phyloP scores from a whole-genome alignment of 2,329 filamentous ascomycete genomes.

The Laburnicola sp. region DNA sequence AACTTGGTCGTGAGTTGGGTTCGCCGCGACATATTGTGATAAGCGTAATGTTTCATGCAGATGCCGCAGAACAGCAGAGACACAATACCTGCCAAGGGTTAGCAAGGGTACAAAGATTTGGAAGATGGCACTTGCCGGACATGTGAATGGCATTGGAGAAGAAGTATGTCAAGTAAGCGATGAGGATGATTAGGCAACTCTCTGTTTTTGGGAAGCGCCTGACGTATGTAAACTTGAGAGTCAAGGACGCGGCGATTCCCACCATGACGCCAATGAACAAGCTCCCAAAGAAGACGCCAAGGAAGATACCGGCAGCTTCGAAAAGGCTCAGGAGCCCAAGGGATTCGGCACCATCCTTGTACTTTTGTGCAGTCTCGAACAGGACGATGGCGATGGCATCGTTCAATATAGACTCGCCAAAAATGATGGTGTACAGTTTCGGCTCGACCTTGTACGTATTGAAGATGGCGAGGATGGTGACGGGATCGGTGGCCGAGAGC shows the following conservation, averaged over 20 bases:
- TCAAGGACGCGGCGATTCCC: constrained; percentile 82
- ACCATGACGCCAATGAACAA: constrained; percentile 85
- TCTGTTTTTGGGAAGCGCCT: constrained; percentile 93
- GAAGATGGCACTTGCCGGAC: constrained; percentile 69
- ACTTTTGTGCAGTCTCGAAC: constrained; percentile 95
- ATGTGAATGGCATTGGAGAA: constrained; percentile 95
- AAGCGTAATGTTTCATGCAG: constrained; percentile 97
- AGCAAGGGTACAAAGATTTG: constrained; percentile 9
- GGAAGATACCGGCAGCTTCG: constrained; percentile 90
- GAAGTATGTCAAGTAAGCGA: constrained; percentile 96
- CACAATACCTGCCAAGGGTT: constrained; percentile 73
- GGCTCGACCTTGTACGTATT: constrained; percentile 99
- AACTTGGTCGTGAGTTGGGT: constrained; percentile 98
- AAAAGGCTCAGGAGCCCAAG: constrained; percentile 82
- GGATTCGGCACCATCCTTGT: constrained; percentile 70
- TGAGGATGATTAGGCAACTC: constrained; percentile 89
- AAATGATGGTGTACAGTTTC: constrained; percentile 97
- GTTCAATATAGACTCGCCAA: constrained; percentile 96
- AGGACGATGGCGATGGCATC: constrained; percentile 98
- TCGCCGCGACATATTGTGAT: constrained; percentile 99
- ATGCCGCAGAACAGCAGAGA: constrained; percentile 97
- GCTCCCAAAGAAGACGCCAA: constrained; percentile 94
- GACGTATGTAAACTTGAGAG: constrained; percentile 93
- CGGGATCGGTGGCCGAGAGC: constrained; percentile 92
- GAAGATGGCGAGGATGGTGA: constrained; percentile 98